Percentiles rank a stretch among this genome's conserved stretches.
Conservation (phyloP, 2,329 filamentous ascomycete species). For the Lecanosticta acicola region DNA sequence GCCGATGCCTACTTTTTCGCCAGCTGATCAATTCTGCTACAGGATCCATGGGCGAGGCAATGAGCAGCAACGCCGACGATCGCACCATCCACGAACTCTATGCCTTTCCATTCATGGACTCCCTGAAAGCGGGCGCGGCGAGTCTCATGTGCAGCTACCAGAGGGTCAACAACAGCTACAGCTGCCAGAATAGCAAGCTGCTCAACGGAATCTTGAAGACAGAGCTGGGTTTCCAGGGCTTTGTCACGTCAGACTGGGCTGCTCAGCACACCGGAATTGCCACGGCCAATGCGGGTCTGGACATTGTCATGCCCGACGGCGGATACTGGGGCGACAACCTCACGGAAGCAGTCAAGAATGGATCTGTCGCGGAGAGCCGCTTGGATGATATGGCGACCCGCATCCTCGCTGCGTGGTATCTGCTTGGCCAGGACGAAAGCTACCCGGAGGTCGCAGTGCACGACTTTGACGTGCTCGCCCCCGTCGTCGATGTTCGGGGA, state of each 20-base stretch:
- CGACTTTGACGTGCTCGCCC: conserved; percentile 16
- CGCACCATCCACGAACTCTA: conserved; percentile 47
- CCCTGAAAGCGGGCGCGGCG: conserved; percentile 46
- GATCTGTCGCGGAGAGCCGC: conserved; percentile 48
- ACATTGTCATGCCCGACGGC: conserved; percentile 58
- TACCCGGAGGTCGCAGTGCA: conserved; percentile 19
- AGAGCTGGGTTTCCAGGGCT: conserved; percentile 66
- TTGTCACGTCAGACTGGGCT: conserved; percentile 60
- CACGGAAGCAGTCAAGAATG: conserved; percentile 50
- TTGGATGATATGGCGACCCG: conserved; percentile 55
- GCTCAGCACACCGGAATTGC: conserved; percentile 56
- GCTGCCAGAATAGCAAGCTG: conserved; percentile 56
- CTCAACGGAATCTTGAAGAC: conserved; percentile 65
- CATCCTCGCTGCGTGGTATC: conserved; percentile 49
- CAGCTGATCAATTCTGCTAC: not conserved
- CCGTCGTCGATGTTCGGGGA: conserved; percentile 55
- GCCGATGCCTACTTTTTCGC: not conserved
- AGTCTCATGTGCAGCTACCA: conserved; percentile 56
- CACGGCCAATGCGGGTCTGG: conserved; percentile 56
- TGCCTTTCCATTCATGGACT: conserved; percentile 45
- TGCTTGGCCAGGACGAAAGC: conserved; percentile 50
- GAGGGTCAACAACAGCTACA: conserved; percentile 57
- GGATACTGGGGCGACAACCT: conserved; percentile 33
- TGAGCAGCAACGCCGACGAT: conserved; percentile 58
- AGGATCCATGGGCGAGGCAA: conserved; percentile 14